Base-by-base conservation (phyloP, 768 basidiomycete genomes). In the Zangia roseola region DNA sequence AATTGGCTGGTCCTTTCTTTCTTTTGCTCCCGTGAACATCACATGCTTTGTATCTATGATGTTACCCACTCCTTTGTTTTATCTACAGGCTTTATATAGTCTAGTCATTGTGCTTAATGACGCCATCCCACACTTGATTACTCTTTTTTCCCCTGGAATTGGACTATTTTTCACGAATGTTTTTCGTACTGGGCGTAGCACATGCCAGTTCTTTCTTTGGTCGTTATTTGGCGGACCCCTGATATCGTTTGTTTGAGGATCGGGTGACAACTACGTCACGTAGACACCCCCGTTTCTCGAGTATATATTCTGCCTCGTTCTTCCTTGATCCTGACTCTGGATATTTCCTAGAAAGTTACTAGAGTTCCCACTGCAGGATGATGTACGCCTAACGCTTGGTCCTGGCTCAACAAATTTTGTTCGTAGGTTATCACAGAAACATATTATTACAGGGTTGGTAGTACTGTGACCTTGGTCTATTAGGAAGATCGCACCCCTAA, bases 301-400 rank as follows among this genome's bases (percentile, higher is more conserved):
- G 59, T 61, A 5, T 10, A 35, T 39, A 46, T 38, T 30, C 36
- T 20, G 9, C 19, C 26, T 34, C 37, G 14, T 31, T 19, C 25
- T 54, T 48, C 23, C 24, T 14, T 45, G 25, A 19, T 28, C 34
- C 48, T 58, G 45, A 62, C 10, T 33, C 10, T 28, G 6, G 2
- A n/a, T 17, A 23, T 44, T 40, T 23, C 21, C n/a, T 20, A 60
- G 59, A 24, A 60, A 62, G 37, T 60, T 60, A 19, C 40, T 60
- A 19, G 59, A 62, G 20, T 60, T 60, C n/a, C 48, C 40, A 10
- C 24, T 60, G 2, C 47, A 50, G 26, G 47, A 61, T 21, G 50
- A 55, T 23, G 40, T 36, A 7, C 42, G 45, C 38, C 39, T 52
- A 24, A 43, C 8, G 30, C 20, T 61, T 3, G 59, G 59, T 31